Evolutionary conservation across 2,329 filamentous ascomycete species (phyloP).

Genomic region (Fusarium sambucinum): DNA sequence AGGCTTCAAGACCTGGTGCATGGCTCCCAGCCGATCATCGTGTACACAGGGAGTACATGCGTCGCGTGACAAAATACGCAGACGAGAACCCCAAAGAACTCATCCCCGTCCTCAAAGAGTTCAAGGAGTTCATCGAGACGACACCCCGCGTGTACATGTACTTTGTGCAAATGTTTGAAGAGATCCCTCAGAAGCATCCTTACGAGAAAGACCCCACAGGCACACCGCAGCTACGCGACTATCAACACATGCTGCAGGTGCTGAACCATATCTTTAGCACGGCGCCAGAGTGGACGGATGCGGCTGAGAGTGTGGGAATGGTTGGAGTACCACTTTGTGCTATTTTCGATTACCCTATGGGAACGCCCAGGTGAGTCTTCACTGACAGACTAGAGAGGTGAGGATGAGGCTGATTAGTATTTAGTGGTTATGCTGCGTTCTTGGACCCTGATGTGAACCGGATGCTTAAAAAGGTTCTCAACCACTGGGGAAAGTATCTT

Average conservation of each 20-base stretch:
- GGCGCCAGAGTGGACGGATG: constrained; percentile 66
- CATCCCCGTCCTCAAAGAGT: constrained; percentile 71
- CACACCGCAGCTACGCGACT: constrained; percentile 72
- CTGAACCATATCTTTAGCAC: constrained; percentile 70
- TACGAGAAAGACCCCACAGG: constrained; percentile 73
- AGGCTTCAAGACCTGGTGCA: constrained; percentile 59
- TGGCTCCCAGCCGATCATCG: constrained; percentile 75
- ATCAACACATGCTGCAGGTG: constrained; percentile 73
- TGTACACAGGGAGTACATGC: constrained; percentile 73
- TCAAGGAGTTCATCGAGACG: constrained; percentile 73
- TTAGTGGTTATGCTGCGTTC: constrained; percentile 64
- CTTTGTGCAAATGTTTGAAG: constrained; percentile 75
- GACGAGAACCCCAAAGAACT: constrained; percentile 64
- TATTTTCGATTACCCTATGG: constrained; percentile 69
- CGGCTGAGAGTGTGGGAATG: constrained; percentile 63
- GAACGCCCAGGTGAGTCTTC: constrained; percentile 59
- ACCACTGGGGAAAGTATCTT: constrained; percentile 68
- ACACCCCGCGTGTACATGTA: constrained; percentile 75
- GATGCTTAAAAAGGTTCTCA: constrained; percentile 66
- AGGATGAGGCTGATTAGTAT: background rate
- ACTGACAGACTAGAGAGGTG: background rate
- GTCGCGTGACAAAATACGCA: constrained; percentile 65
- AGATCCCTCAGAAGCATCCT: constrained; percentile 70
- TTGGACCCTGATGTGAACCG: constrained; percentile 66
- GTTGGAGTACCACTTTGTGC: constrained; percentile 67